A percentile compares a stretch with the other conserved stretches of the same genome.
These are phyloP conservation scores for Cladophialophora exuberans DNA, from an alignment of 2,329 filamentous ascomycete species.

Conservation along the genomic window DNA sequence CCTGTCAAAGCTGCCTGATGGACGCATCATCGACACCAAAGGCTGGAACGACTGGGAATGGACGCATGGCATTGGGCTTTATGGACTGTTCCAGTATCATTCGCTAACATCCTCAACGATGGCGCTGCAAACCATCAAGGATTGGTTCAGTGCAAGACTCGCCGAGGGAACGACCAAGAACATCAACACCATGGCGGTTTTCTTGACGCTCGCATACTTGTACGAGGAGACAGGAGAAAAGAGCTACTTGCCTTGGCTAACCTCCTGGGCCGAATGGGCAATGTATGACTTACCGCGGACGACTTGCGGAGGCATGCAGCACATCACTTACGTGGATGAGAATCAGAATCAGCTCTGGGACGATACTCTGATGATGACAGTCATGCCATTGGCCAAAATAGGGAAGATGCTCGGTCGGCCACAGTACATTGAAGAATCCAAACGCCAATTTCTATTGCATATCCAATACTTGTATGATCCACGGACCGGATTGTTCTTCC, in stretches of 20 bases:
- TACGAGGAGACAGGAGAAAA: conserved; percentile 73
- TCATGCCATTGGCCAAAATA: conserved; percentile 78
- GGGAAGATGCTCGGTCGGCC: conserved; percentile 70
- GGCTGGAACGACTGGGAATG: conserved; percentile 72
- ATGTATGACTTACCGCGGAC: conserved; percentile 76
- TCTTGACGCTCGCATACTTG: conserved; percentile 75
- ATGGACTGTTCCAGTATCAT: conserved; percentile 83
- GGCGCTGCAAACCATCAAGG: conserved; percentile 68
- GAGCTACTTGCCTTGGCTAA: conserved; percentile 75
- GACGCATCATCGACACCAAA: conserved; percentile 79
- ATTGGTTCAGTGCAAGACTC: conserved; percentile 73
- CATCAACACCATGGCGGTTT: conserved; percentile 82
- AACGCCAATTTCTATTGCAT: conserved; percentile 75
- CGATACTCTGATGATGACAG: conserved; percentile 87
- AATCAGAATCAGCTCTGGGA: conserved; percentile 82
- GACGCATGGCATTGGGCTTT: conserved; percentile 79
- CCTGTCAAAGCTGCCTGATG: conserved; percentile 70
- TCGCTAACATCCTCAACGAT: conserved; percentile 66
- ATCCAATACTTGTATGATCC: conserved; percentile 78
- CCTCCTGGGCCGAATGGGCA: conserved; percentile 81
- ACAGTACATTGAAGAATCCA: conserved; percentile 76
- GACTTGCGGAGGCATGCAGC: conserved; percentile 72
- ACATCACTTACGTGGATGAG: conserved; percentile 71
- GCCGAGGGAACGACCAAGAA: conserved; percentile 76
- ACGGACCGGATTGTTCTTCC: conserved; percentile 74